Base-by-base conservation (phyloP, 2,329 filamentous ascomycete genomes). In the Balansia obtecta region DNA sequence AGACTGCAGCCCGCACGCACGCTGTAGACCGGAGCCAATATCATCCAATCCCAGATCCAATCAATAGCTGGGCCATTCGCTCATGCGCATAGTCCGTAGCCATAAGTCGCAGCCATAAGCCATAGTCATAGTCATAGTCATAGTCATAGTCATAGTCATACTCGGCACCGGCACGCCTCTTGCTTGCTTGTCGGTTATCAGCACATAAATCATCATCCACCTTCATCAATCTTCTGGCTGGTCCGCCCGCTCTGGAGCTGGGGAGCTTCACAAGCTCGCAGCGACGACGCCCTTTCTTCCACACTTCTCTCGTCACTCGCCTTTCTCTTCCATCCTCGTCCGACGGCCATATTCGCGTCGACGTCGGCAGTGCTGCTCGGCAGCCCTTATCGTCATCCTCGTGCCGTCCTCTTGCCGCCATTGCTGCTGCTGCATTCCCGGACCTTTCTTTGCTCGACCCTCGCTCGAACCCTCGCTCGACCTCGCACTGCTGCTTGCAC, bases 251-350 rank as follows among this genome's bases (percentile, higher is more conserved):
- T 22, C 32, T 41, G 46, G 46, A 51, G 50, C 50, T 51, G 34
- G 45, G 45, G 50, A 48, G 50, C 50, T 51, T 51, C 42, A 12
- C 46, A 45, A 48, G 50, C 50, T 51, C 46, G 50, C 50, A 51
- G 50, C 50, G 41, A 48, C 43, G 16, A n/a, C n/a, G n/a, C n/a
- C 38, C 34, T 13, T 27, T 13, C 13, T 27, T 13, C 13, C 37
- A 22, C 32, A 18, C 13, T n/a, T n/a, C n/a, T 41, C 18, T 27
- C 34, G 42, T 42, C 32, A 37, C 34, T 18, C 22, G 41, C 33
- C 40, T 15, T 30, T 20, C n/a, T 40, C 22, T 15, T 13, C 4
- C 20, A 22, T 22, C 20, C 20, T 22, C 20, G 4, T 22, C 20
- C 10, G 47, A 20, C 32, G 37, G 45, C 9, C 15, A 20, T 38